Evolutionary conservation across 208 protist species (phyloP).

Genomic region (Trypanosomatidae sp.): DNA sequence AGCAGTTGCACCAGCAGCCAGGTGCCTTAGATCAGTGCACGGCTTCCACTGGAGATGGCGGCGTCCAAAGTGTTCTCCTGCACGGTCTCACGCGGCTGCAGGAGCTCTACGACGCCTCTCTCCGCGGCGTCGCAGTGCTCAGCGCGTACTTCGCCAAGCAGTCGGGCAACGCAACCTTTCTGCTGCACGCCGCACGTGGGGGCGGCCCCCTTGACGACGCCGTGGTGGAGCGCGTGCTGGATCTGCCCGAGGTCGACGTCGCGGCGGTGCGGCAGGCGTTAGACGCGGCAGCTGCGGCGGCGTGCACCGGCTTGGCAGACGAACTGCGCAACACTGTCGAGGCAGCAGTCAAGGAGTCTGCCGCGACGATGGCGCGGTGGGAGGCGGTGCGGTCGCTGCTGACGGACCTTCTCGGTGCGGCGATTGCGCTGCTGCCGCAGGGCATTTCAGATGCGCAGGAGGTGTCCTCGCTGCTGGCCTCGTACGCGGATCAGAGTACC

Average conservation of each 20-base stretch:
- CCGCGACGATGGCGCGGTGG: slow-evolving; percentile 7
- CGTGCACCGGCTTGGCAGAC: too few species aligned
- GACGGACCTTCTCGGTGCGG: neutral
- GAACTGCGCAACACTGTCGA: neutral
- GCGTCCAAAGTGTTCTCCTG: slow-evolving; percentile 10
- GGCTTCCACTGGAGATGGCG: too few species aligned
- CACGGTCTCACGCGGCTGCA: slow-evolving; percentile 17
- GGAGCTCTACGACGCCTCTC: slow-evolving; percentile 32
- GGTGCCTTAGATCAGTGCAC: too few species aligned
- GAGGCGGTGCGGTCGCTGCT: slow-evolving; percentile 11
- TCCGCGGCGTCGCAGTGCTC: slow-evolving; percentile 33
- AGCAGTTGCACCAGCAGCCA: too few species aligned
- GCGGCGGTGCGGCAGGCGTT: slow-evolving; percentile 8
- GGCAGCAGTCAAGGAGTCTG: neutral
- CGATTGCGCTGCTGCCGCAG: too few species aligned
- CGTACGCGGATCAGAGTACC: slow-evolving; percentile 1
- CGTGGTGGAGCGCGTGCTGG: slow-evolving; percentile 34
- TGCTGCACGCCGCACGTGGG: slow-evolving; percentile 23
- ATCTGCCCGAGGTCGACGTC: slow-evolving; percentile 24
- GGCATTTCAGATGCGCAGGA: too few species aligned
- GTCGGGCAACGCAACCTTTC: slow-evolving; percentile 28
- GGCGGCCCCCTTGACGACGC: slow-evolving; percentile 27
- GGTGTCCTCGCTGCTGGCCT: too few species aligned
- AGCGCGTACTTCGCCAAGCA: slow-evolving; percentile 32
- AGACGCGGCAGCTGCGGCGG: too few species aligned